These are phyloP conservation scores for Tulasnella calospora DNA, from an alignment of 768 basidiomycete species.

Conservation along the genomic window DNA sequence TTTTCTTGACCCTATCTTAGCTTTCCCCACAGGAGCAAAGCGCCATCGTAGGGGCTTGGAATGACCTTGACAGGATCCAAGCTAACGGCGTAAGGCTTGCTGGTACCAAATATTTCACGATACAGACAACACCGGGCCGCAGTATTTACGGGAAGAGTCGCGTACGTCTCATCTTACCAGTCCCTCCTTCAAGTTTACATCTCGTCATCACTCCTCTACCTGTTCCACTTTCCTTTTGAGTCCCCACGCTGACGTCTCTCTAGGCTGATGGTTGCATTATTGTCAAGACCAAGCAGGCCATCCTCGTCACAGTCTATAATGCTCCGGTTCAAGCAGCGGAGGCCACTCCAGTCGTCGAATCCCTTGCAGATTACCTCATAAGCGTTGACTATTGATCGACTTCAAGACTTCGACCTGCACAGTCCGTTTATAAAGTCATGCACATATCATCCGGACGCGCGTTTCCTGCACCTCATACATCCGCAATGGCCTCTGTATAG, in stretches of 20 bases:
- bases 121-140: slow-evolving; percentile 48
- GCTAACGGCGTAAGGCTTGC: slow-evolving; percentile 58
- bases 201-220: neutral
- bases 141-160: slow-evolving; percentile 73
- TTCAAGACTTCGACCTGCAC: neutral
- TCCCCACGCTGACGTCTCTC: neutral
- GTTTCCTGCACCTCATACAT: neutral
- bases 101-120: slow-evolving; percentile 70
- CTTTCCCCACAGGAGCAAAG: slow-evolving; percentile 61
- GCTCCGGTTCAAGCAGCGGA: slow-evolving; percentile 63
- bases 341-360: slow-evolving; percentile 58
- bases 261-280: slow-evolving; percentile 68
- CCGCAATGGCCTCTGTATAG: neutral
- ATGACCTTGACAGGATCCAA: slow-evolving; percentile 42
- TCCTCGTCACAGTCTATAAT: slow-evolving; percentile 72
- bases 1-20: slow-evolving; percentile 38
- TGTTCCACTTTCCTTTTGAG: neutral
- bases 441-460: neutral
- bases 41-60: slow-evolving; percentile 50
- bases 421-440: neutral
- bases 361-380: slow-evolving; percentile 74
- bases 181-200: neutral
- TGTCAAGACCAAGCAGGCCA: slow-evolving; percentile 79
- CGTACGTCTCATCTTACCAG: slow-evolving; percentile 45
- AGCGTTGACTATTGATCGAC: neutral